Conservation (phyloP, 257 asterid species). For the Solanum okadae region DNA sequence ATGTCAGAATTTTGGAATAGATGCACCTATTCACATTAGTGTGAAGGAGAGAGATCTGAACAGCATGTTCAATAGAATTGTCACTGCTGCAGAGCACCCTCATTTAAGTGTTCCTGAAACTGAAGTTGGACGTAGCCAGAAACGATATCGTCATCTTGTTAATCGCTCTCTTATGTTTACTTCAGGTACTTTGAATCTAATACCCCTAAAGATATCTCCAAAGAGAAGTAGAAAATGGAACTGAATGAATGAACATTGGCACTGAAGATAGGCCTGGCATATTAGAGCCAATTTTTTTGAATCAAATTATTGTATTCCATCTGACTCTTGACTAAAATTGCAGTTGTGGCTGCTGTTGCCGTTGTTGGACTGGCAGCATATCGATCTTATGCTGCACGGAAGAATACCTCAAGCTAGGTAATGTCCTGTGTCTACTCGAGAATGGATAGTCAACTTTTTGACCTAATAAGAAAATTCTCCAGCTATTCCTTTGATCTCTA, state of each 20-base stretch:
- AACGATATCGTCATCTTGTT: slow-evolving; percentile 47
- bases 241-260: not conserved
- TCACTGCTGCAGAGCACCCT: slow-evolving; percentile 79
- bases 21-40: slow-evolving; percentile 76
- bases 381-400: slow-evolving; percentile 72
- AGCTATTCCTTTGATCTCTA: not conserved
- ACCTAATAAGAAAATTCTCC: not conserved
- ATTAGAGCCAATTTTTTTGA: not conserved
- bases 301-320: not conserved
- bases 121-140: slow-evolving; percentile 61
- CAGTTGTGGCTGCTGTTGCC: slow-evolving; percentile 89
- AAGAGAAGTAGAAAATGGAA: not conserved
- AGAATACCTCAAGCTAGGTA: slow-evolving; percentile 32
- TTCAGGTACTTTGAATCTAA: slow-evolving; percentile 47
- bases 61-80: slow-evolving; percentile 66
- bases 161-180: slow-evolving; percentile 54
- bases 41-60: slow-evolving; percentile 75
- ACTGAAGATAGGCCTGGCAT: not conserved
- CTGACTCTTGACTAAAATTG: slow-evolving; percentile 7
- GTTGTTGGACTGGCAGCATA: slow-evolving; percentile 80
- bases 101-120: slow-evolving; percentile 89
- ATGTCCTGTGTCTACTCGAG: not conserved
- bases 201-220: not conserved
- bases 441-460: not conserved
- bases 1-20: slow-evolving; percentile 78